Percentiles rank a stretch among this genome's conserved stretches.
phyloP scores from a whole-genome alignment of 2,329 filamentous ascomycete species.

The Exophiala calicioides region DNA sequence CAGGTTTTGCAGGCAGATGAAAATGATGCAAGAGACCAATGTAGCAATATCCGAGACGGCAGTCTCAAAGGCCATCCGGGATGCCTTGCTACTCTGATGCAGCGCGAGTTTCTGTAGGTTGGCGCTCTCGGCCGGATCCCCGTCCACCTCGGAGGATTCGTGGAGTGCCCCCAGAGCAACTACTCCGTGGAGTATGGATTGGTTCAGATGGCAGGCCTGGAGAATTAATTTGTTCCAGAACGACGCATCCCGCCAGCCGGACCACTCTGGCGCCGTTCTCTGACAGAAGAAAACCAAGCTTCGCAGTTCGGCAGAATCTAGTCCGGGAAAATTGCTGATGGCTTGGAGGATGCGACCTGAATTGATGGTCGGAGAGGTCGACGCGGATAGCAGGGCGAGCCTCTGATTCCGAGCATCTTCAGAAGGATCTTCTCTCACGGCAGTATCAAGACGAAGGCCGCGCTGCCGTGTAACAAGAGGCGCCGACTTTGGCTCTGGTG shows the following conservation, averaged over 20 bases:
- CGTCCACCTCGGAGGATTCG: constrained; percentile 29
- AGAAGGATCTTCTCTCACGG: constrained; percentile 6
- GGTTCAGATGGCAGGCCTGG: constrained; percentile 35
- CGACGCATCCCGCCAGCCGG: constrained; percentile 27
- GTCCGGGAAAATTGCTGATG: constrained; percentile 21
- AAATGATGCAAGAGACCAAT: constrained; percentile 33
- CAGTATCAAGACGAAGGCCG: constrained; percentile 23
- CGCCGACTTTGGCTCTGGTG: constrained; percentile 3
- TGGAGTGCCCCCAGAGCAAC: constrained; percentile 36
- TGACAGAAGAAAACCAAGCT: constrained; percentile 30
- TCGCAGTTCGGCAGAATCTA: constrained; percentile 23
- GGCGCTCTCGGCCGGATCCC: constrained; percentile 21
- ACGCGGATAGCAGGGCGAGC: constrained; percentile 16
- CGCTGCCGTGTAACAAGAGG: not conserved
- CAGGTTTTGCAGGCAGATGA: constrained; percentile 32
- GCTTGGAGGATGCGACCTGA: constrained; percentile 16
- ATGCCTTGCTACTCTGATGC: constrained; percentile 27
- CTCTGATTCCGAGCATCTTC: constrained; percentile 4
- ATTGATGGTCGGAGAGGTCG: constrained; percentile 16
- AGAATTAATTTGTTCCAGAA: constrained; percentile 36
- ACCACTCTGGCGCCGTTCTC: constrained; percentile 29
- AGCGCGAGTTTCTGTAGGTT: constrained; percentile 25
- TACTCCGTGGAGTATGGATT: constrained; percentile 35
- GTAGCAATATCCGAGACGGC: constrained; percentile 27
- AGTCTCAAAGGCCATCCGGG: constrained; percentile 24